These are phyloP conservation scores for Curvularia sp. DNA, from an alignment of 2,329 filamentous ascomycete genomes.

Conservation along the genomic window DNA sequence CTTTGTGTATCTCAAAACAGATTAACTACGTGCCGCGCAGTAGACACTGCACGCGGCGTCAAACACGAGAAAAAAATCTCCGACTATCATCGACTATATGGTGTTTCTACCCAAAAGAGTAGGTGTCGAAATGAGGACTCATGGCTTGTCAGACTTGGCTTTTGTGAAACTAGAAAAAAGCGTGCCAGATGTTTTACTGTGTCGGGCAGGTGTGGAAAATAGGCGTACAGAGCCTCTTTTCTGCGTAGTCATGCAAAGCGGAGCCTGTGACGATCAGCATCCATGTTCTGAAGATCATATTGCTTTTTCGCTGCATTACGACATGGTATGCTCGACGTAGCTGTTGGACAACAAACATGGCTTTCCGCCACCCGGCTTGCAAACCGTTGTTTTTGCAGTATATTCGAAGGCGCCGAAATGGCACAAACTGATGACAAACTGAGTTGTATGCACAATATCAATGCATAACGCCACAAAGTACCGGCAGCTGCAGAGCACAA, in stretches of 20 bases:
- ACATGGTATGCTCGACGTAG: not conserved
- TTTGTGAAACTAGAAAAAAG: not conserved
- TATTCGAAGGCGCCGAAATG: not conserved
- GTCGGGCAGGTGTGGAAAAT: conserved; percentile 20
- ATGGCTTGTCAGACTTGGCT: conserved; percentile 17
- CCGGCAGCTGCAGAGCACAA: not conserved
- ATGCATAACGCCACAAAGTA: not conserved
- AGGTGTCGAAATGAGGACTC: conserved; percentile 15
- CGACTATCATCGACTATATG: not conserved
- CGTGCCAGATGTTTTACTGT: conserved; percentile 2
- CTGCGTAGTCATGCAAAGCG: conserved; percentile 2
- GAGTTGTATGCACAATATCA: not conserved
- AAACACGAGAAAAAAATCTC: not conserved
- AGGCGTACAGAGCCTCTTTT: conserved; percentile 18
- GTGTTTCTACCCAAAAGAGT: conserved; percentile 10
- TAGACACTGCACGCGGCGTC: not conserved
- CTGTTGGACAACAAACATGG: not conserved
- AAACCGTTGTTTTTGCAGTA: not conserved
- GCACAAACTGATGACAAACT: not conserved
- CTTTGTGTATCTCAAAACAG: not conserved
- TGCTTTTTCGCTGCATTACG: conserved; percentile 1
- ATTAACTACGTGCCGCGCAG: not conserved
- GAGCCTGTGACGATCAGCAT: conserved; percentile 1
- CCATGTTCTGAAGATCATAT: not conserved
- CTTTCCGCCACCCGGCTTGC: not conserved